A percentile compares a stretch with the other conserved stretches of the same genome.
phyloP scores from a whole-genome alignment of 129 eudicot genomes.

The Gnaphalium uliginosum region DNA sequence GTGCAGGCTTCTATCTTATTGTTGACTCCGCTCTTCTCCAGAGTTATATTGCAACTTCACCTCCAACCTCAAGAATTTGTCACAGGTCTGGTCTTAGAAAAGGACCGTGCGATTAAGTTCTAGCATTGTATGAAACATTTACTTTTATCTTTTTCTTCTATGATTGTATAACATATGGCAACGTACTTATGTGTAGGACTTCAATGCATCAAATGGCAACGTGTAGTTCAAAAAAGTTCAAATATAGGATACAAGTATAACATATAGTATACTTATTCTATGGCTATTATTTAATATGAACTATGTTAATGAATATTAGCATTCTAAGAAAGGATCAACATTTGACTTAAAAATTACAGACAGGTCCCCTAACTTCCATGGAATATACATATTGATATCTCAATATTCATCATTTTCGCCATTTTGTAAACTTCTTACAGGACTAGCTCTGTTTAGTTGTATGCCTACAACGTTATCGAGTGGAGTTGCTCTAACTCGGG shows the following conservation, averaged over 20 bases:
- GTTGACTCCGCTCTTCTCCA: constrained; percentile 75
- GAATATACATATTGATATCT: constrained; percentile 11
- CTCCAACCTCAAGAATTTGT: constrained; percentile 96
- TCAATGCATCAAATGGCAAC: constrained; percentile 1
- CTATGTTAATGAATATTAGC: not conserved
- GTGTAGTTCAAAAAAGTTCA: constrained; percentile 1
- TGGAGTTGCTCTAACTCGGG: constrained; percentile 92
- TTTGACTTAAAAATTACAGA: constrained; percentile 7
- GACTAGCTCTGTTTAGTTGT: constrained; percentile 84
- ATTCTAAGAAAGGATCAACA: not conserved
- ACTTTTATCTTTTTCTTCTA: not conserved
- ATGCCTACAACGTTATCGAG: constrained; percentile 99
- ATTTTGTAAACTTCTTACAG: constrained; percentile 43
- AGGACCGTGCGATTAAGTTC: constrained; percentile 15
- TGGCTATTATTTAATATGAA: not conserved
- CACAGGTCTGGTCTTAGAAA: constrained; percentile 59
- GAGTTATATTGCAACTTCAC: constrained; percentile 66
- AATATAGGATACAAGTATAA: not conserved
- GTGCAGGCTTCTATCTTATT: constrained; percentile 82
- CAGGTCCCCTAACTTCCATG: not conserved
- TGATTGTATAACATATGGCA: not conserved
- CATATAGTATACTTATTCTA: not conserved
- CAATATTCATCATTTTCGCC: constrained; percentile 4
- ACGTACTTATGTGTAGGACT: not conserved
- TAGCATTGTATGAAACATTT: constrained; percentile 13